A percentile compares a stretch with the other conserved stretches of the same genome.
These are phyloP conservation scores for Cryptosporidium bovis DNA, from an alignment of 169 alveolate species.

Conservation along the genomic window DNA sequence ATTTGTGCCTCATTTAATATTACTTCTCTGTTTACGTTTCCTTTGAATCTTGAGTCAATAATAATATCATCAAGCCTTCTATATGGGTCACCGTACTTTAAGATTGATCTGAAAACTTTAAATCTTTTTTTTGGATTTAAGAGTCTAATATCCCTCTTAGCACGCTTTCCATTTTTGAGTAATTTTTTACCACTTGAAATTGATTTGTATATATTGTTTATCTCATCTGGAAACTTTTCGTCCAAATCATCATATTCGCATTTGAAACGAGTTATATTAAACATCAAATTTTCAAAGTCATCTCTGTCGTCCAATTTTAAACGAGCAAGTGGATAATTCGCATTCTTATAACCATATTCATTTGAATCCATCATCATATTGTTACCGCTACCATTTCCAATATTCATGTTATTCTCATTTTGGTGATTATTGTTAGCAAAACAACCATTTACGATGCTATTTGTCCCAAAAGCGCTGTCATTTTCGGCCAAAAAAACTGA, in stretches of 20 bases:
- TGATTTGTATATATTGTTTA: slow-evolving; percentile 13
- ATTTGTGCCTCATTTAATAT: slow-evolving; percentile 82
- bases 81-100: slow-evolving; percentile 86
- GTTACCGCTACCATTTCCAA: not conserved
- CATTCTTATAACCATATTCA: not conserved
- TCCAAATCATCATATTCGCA: slow-evolving; percentile 8
- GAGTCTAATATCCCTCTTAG: slow-evolving; percentile 56
- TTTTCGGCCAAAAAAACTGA: not conserved
- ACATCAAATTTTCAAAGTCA: slow-evolving; percentile 50
- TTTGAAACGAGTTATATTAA: slow-evolving; percentile 27
- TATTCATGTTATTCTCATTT: not conserved
- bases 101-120: slow-evolving; percentile 83
- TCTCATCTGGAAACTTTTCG: slow-evolving; percentile 42
- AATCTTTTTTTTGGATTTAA: slow-evolving; percentile 81
- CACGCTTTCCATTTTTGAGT: slow-evolving; percentile 41
- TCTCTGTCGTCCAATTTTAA: slow-evolving; percentile 23
- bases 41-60: slow-evolving; percentile 82
- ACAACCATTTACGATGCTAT: not conserved
- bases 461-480: not conserved
- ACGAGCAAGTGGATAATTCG: slow-evolving; percentile 58
- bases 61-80: slow-evolving; percentile 85
- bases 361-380: not conserved
- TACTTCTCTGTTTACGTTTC: slow-evolving; percentile 81
- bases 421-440: not conserved
- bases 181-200: slow-evolving; percentile 18